Conservation (phyloP, 2,329 filamentous ascomycete species). For the Exophiala sp. region DNA sequence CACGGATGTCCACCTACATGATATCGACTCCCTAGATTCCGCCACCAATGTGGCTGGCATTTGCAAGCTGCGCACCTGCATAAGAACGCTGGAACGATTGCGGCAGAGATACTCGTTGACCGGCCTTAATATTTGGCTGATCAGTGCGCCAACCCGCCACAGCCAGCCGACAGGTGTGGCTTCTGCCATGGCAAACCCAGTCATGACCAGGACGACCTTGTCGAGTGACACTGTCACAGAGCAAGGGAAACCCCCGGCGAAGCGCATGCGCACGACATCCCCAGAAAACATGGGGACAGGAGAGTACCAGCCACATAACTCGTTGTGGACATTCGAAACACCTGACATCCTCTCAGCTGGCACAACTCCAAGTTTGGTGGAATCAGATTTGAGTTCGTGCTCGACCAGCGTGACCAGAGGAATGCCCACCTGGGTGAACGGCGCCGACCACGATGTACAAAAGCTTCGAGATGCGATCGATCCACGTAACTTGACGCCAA, state of each 20-base stretch:
- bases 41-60: slow-evolving; percentile 69
- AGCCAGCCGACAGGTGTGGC: slow-evolving; percentile 33
- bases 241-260: slow-evolving; percentile 1
- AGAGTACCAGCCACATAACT: slow-evolving; percentile 14
- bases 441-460: slow-evolving; percentile 1
- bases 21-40: slow-evolving; percentile 79
- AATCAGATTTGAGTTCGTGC: slow-evolving; percentile 14
- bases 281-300: slow-evolving; percentile 25
- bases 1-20: slow-evolving; percentile 88
- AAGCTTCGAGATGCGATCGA: not conserved
- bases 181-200: not conserved
- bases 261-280: slow-evolving; percentile 21
- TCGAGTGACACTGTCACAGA: not conserved
- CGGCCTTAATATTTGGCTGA: slow-evolving; percentile 89
- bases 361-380: slow-evolving; percentile 21
- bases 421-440: slow-evolving; percentile 7
- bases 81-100: slow-evolving; percentile 83
- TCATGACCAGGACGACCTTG: not conserved
- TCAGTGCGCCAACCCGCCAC: slow-evolving; percentile 91
- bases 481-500: slow-evolving; percentile 32
- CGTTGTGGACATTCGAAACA: slow-evolving; percentile 19
- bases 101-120: slow-evolving; percentile 88
- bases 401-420: slow-evolving; percentile 16
- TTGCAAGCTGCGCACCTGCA: slow-evolving; percentile 82
- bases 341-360: slow-evolving; percentile 17